A percentile compares a stretch with the other conserved stretches of the same genome.
These are phyloP conservation scores for Nyssa sinensis DNA, from an alignment of 148 eudicot genomes.

Conservation along the genomic window DNA sequence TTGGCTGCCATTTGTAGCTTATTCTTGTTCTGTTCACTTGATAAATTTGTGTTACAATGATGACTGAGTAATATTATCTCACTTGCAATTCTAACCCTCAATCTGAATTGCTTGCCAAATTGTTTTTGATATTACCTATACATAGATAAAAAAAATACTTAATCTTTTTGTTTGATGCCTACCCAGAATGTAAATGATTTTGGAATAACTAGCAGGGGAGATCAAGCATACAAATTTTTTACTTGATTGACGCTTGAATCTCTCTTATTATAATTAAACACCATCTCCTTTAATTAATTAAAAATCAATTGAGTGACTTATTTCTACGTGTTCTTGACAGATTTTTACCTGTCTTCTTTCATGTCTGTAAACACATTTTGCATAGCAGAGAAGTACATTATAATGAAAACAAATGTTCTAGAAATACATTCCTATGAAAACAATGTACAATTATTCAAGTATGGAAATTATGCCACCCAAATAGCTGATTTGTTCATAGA, in stretches of 20 bases:
- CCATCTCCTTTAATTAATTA: not conserved
- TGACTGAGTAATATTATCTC: too few relatives aligned
- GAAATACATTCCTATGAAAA: not conserved
- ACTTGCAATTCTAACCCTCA: too few relatives aligned
- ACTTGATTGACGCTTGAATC: not conserved
- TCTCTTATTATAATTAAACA: not conserved
- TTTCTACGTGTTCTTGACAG: not conserved
- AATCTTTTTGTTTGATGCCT: not conserved
- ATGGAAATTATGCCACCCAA: not conserved
- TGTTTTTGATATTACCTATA: too few relatives aligned
- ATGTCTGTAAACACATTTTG: not conserved
- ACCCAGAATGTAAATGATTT: not conserved
- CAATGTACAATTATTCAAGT: not conserved
- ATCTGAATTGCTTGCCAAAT: too few relatives aligned
- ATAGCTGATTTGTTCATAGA: not conserved
- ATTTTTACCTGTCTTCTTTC: not conserved
- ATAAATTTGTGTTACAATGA: not conserved
- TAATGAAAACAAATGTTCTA: too few relatives aligned
- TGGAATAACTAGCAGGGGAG: too few relatives aligned
- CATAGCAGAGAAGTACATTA: not conserved
- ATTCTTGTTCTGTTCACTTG: too few relatives aligned
- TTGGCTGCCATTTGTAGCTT: not conserved
- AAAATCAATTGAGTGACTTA: too few relatives aligned
- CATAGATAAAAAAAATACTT: too few relatives aligned
- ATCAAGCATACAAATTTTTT: not conserved